Base-by-base conservation (phyloP, 208 protist species). In the Leishmania lainsoni region DNA sequence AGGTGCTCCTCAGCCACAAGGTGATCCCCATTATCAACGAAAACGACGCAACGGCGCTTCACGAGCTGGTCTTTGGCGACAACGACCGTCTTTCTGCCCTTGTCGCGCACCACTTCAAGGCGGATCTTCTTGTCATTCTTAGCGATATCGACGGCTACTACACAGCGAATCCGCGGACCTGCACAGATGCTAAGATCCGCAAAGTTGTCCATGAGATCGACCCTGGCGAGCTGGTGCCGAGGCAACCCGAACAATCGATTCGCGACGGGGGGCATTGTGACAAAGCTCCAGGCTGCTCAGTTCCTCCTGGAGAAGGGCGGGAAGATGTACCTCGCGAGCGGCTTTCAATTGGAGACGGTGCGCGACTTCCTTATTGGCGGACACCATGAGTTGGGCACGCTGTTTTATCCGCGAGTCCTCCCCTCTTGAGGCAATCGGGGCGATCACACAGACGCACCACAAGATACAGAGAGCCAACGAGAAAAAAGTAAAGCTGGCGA, bases 61-160 rank as follows among this genome's bases (percentile, higher is more conserved):
- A 88, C n/a, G 83, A 88, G 29, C 80, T 83, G 39, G 63, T 89
- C 0, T 92, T 87, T 78, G 79, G 93, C 29, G 93, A 92, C 79
- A 94, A 97, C 69, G 87, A 83, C 54, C 87, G 92, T 70, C 92
- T 84, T 29, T 85, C 92, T 17, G 92, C 89, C 16, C 86, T 83
- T 32, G 83, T 95, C 5, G 91, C 93, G 29, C 87, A 90, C 35
- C 84, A 89, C 70, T 91, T 95, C 80, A 92, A 91, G 3, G 90
- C 89, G 1, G 93, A 94, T 68, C 92, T 88, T 0, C 83, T 86
- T 42, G 89, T 97, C 54, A 88, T 97, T n/a, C 91, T 97, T 79
- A 95, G 94, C 76, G 95, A 92, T 69, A 96, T 97, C 73, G 93
- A 95, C 81, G 94, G 96, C 79, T 96, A 96, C 78, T 83, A 96